Conservation (phyloP, 768 basidiomycete genomes). For the Lepiota brunneoincarnata region DNA sequence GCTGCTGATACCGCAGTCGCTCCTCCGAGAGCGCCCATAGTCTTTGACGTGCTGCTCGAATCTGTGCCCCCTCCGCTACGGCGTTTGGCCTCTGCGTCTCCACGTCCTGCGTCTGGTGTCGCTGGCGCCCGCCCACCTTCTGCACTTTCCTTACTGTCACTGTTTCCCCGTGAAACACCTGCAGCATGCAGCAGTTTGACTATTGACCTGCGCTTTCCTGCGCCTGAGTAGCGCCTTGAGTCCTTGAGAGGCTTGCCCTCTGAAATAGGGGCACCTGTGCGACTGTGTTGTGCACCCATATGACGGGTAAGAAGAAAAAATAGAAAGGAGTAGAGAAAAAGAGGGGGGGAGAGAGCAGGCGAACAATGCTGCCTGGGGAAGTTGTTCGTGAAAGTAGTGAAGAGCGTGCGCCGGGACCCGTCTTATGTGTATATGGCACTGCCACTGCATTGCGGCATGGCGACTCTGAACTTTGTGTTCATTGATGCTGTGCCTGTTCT, state of each 20-base stretch:
- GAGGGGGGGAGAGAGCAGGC: not conserved
- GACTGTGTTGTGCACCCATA: constrained; percentile 34
- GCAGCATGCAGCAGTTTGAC: constrained; percentile 11
- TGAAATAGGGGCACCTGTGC: constrained; percentile 13
- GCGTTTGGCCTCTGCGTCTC: constrained; percentile 2
- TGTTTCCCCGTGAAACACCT: not conserved
- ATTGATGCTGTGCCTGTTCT: too few species aligned
- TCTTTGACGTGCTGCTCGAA: constrained; percentile 14
- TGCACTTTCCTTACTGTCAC: not conserved
- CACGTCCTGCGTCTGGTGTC: not conserved
- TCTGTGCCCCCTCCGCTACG: too few species aligned
- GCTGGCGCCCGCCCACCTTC: not conserved
- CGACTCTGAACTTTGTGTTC: too few species aligned
- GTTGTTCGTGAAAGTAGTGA: not conserved
- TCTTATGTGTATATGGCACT: not conserved
- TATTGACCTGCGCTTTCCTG: constrained; percentile 19
- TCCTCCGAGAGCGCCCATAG: not conserved
- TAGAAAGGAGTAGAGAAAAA: not conserved
- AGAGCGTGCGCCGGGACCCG: not conserved
- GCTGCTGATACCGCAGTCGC: constrained; percentile 6
- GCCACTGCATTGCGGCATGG: constrained; percentile 12
- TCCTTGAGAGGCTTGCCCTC: constrained; percentile 17
- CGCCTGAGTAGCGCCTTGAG: constrained; percentile 21
- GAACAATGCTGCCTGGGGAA: too few species aligned
- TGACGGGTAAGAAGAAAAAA: not conserved